Percentiles rank a stretch among this genome's conserved stretches.
These are phyloP conservation scores for Kandelia obovata DNA, from an alignment of 345 rosid genomes.

Conservation along the genomic window DNA sequence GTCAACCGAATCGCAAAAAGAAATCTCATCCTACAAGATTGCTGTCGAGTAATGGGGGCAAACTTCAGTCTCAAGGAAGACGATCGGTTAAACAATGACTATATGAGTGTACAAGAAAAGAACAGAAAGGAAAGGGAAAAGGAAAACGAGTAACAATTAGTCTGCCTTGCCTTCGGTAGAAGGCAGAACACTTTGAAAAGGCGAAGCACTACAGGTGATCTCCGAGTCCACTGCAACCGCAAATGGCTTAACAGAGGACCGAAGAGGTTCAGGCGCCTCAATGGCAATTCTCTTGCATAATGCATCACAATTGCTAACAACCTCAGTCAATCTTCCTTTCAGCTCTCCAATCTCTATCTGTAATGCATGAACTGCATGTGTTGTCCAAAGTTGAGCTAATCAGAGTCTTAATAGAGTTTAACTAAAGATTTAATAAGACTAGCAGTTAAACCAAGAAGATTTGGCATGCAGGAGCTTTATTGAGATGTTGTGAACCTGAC, in stretches of 20 bases:
- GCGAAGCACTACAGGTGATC: slow-evolving; percentile 16
- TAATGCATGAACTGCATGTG: slow-evolving; percentile 61
- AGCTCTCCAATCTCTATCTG: slow-evolving; percentile 92
- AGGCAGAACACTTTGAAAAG: slow-evolving; percentile 13
- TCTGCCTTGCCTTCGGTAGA: slow-evolving; percentile 13
- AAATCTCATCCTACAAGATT: neutral
- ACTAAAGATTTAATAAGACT: neutral
- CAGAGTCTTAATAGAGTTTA: neutral
- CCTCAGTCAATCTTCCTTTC: slow-evolving; percentile 86
- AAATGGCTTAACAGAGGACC: slow-evolving; percentile 50
- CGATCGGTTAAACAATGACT: slow-evolving; percentile 8
- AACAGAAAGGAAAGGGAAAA: neutral
- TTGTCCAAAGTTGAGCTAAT: slow-evolving; percentile 5
- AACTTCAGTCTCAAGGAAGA: neutral
- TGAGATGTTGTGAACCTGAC: too few species aligned
- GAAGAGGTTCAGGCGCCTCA: slow-evolving; percentile 81
- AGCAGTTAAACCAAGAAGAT: too few species aligned
- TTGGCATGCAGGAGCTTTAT: too few species aligned
- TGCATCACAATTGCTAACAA: slow-evolving; percentile 70
- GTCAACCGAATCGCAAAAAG: neutral
- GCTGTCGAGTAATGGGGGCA: neutral
- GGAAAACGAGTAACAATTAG: neutral
- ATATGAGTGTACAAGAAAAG: neutral
- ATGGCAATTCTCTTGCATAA: slow-evolving; percentile 66
- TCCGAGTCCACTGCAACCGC: slow-evolving; percentile 25